A percentile compares a stretch with the other conserved stretches of the same genome.
Conservation (phyloP, 163 green algal genomes). For the Dunaliella salina region DNA sequence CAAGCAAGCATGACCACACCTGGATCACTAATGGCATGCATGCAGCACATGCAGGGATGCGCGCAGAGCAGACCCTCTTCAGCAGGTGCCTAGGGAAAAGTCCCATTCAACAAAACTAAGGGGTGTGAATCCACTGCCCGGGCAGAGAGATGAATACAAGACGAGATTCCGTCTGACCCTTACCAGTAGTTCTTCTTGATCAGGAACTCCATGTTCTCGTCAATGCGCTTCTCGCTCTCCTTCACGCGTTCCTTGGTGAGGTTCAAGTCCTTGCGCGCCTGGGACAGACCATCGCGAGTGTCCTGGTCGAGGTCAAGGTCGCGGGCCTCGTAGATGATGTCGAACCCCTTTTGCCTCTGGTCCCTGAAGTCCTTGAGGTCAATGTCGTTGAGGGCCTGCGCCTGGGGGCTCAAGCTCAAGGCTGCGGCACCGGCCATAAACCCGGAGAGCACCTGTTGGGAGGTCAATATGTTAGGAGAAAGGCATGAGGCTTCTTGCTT, state of each 20-base stretch:
- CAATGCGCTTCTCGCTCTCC: constrained; percentile 67
- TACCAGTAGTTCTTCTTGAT: constrained; percentile 89
- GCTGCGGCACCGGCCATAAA: constrained; percentile 64
- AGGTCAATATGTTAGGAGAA: no score
- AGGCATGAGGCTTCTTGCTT: no score
- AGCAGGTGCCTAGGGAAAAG: no score
- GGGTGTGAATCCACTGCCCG: no score
- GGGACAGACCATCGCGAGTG: constrained; percentile 68
- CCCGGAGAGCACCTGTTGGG: constrained; percentile 61
- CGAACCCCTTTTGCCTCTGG: constrained; percentile 63
- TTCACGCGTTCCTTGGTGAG: constrained; percentile 58
- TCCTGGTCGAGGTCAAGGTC: constrained; percentile 72
- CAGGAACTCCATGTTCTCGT: constrained; percentile 50
- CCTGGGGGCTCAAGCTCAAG: constrained; percentile 39
- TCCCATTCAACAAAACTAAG: no score
- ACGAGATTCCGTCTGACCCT: no score
- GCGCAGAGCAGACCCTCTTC: no score
- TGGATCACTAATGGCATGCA: background rate
- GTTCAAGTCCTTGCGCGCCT: constrained; percentile 54
- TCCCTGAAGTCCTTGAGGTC: constrained; percentile 76
- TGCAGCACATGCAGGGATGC: background rate
- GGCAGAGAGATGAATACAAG: no score
- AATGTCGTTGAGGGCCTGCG: constrained; percentile 41
- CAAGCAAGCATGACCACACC: no score
- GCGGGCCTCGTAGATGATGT: constrained; percentile 82